Conservation (phyloP, 306 rosid genomes). For the Glycyrrhiza uralensis region DNA sequence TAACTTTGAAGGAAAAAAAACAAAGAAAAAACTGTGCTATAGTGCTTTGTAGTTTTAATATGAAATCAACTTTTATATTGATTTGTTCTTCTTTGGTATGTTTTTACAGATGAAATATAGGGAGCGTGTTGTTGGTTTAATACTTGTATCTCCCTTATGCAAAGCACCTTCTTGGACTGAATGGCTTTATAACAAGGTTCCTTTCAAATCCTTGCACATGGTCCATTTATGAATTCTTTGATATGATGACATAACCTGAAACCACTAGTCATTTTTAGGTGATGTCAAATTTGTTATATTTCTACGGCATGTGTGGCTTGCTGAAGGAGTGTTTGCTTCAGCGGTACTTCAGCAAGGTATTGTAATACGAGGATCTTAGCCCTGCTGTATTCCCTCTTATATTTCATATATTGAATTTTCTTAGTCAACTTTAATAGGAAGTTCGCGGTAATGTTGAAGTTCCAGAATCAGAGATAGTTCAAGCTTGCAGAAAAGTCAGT, state of each 20-base stretch:
- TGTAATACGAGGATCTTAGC: not conserved
- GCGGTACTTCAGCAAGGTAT: conserved; percentile 96
- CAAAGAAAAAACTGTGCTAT: not conserved
- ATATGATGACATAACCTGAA: conserved; percentile 7
- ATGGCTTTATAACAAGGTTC: conserved; percentile 96
- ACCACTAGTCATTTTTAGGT: conserved; percentile 45
- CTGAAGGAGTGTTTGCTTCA: conserved; percentile 92
- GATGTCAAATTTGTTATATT: conserved; percentile 80
- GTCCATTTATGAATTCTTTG: conserved; percentile 7
- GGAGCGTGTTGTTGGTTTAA: conserved; percentile 92
- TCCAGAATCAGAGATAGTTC: conserved; percentile 92
- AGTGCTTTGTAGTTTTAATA: not conserved
- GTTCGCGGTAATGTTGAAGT: conserved; percentile 75
- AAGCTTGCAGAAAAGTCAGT: conserved; percentile 92
- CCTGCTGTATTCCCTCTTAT: not conserved
- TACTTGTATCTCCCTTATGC: conserved; percentile 93
- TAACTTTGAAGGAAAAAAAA: conserved; percentile 1
- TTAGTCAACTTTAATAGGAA: conserved; percentile 50
- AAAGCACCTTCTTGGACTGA: conserved; percentile 97
- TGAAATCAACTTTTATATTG: not conserved
- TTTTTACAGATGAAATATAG: conserved; percentile 78
- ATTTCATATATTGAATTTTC: not conserved
- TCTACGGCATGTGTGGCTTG: conserved; percentile 92
- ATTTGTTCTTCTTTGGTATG: conserved; percentile 19
- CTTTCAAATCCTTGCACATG: conserved; percentile 5